A percentile compares a stretch with the other conserved stretches of the same genome.
phyloP scores from a whole-genome alignment of 2,329 filamentous ascomycete genomes.

The Colletotrichum gloeosporioides region DNA sequence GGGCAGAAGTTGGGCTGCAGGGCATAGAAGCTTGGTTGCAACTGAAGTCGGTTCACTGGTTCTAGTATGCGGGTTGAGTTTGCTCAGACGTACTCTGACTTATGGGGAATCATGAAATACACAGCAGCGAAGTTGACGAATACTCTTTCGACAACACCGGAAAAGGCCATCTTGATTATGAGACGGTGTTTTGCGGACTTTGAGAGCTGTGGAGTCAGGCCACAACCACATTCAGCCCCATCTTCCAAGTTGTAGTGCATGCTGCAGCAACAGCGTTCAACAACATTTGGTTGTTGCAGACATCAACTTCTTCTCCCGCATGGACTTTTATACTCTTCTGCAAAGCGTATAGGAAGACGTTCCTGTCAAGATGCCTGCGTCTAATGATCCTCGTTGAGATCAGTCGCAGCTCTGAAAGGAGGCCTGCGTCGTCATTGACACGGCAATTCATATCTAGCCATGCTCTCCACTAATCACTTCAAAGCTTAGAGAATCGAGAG shows the following conservation, averaged over 20 bases:
- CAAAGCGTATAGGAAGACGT: accelerated
- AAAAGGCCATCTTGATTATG: accelerated
- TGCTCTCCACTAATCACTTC: not conserved
- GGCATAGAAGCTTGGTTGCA: not conserved
- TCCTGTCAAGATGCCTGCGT: not conserved
- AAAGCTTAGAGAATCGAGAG: not conserved
- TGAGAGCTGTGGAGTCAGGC: accelerated
- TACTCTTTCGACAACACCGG: accelerated
- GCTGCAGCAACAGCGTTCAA: accelerated
- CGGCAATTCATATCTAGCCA: accelerated
- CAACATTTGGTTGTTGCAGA: not conserved
- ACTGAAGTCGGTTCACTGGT: not conserved
- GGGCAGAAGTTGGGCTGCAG: not conserved
- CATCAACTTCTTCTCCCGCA: accelerated
- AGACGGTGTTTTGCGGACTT: not conserved
- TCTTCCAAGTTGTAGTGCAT: accelerated
- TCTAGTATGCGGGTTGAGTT: accelerated
- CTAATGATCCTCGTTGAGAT: accelerated
- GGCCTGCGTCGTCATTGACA: not conserved
- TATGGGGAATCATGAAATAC: accelerated
- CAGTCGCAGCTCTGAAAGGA: accelerated
- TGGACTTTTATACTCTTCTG: accelerated
- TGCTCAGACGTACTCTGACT: accelerated
- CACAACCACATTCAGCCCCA: accelerated
- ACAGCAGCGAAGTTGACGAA: accelerated